Percentiles rank a stretch among this genome's conserved stretches.
These are phyloP conservation scores for Exophiala phaeomuriformis DNA, from an alignment of 2,329 filamentous ascomycete species.

Conservation along the genomic window DNA sequence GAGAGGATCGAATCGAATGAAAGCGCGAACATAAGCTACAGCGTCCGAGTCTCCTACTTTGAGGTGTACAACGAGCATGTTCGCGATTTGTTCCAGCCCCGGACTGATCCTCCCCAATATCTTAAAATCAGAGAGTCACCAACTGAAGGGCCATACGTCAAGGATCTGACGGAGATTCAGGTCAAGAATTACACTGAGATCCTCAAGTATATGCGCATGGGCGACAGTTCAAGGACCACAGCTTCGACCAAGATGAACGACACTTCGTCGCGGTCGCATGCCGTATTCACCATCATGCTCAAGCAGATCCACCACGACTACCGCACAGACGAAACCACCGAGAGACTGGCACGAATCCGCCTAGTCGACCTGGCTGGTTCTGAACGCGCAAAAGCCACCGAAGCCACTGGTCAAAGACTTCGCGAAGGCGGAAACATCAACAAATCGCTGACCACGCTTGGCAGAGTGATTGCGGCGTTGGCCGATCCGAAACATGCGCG, in stretches of 20 bases:
- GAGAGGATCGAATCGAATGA: constrained; percentile 81
- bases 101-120: constrained; percentile 75
- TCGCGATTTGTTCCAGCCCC: constrained; percentile 78
- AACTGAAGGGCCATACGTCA: constrained; percentile 91
- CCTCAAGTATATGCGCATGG: constrained; percentile 79
- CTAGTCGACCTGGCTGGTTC: constrained; percentile 92
- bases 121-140: constrained; percentile 96
- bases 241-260: constrained; percentile 99
- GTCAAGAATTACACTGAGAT: constrained; percentile 84
- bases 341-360: constrained; percentile 85
- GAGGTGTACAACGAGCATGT: constrained; percentile 99
- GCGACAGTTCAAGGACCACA: constrained; percentile 77
- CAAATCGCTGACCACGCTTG: constrained; percentile 92
- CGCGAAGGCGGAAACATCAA: constrained; percentile 98
- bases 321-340: constrained; percentile 94
- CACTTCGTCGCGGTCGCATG: constrained; percentile 90
- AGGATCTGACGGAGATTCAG: constrained; percentile 88
- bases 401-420: constrained; percentile 83
- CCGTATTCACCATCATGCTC: constrained; percentile 95
- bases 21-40: constrained; percentile 88
- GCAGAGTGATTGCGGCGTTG: constrained; percentile 88
- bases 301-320: constrained; percentile 98
- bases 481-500: constrained; percentile 62
- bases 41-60: constrained; percentile 95
- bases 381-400: constrained; percentile 88